Conservation (phyloP, 768 basidiomycete species). For the Mycena rebaudengoi region DNA sequence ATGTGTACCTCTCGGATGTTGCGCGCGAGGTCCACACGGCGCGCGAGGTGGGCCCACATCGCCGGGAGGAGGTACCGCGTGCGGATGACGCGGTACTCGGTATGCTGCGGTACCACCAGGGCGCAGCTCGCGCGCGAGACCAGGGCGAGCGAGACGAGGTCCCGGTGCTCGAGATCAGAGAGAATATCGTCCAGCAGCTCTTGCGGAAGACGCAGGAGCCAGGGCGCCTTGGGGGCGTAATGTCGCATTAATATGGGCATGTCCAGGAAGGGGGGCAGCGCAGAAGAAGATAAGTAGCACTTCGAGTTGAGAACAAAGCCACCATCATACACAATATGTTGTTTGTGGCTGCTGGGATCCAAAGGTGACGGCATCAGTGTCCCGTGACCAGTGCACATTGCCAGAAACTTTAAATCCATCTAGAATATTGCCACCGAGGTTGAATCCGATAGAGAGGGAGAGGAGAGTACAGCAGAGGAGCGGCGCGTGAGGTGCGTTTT, state of each 20-base stretch:
- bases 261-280: not conserved
- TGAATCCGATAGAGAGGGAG: too few relatives aligned
- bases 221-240: not conserved
- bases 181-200: slow-evolving; percentile 59
- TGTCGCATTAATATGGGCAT: not conserved
- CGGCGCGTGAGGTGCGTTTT: too few relatives aligned
- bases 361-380: not conserved
- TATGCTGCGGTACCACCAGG: slow-evolving; percentile 56
- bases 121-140: slow-evolving; percentile 46
- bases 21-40: slow-evolving; percentile 55
- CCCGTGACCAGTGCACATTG: slow-evolving; percentile 11
- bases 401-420: slow-evolving; percentile 7
- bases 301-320: slow-evolving; percentile 19
- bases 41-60: slow-evolving; percentile 61
- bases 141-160: slow-evolving; percentile 56
- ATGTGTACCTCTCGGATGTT: slow-evolving; percentile 58
- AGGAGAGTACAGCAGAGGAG: too few relatives aligned
- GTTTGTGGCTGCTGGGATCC: slow-evolving; percentile 9
- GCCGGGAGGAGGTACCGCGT: slow-evolving; percentile 48
- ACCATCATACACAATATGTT: slow-evolving; percentile 5
- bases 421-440: too few relatives aligned
- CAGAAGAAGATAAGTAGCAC: not conserved
- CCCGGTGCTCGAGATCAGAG: slow-evolving; percentile 51
- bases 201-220: slow-evolving; percentile 48
- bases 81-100: slow-evolving; percentile 58